Conservation (phyloP, 495 filamentous ascomycete species). For the Penicillium cosmopolitanum region DNA sequence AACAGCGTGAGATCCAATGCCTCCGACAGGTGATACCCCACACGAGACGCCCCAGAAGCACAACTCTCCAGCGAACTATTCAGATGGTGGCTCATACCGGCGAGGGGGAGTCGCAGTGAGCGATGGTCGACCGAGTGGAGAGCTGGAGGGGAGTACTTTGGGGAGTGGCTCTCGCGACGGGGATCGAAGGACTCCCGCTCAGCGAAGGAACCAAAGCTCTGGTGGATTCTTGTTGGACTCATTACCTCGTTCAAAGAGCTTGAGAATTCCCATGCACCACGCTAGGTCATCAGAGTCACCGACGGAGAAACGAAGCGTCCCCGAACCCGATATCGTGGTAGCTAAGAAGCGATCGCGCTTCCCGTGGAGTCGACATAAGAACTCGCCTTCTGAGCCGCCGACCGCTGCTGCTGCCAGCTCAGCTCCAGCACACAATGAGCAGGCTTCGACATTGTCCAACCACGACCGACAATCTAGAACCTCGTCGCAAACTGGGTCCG, state of each 20-base stretch:
- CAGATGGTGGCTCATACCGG: slow-evolving; percentile 26
- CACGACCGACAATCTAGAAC: slow-evolving; percentile 11
- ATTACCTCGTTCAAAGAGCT: slow-evolving; percentile 36
- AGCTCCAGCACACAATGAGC: slow-evolving; percentile 11
- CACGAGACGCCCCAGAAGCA: neutral
- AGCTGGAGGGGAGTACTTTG: slow-evolving; percentile 47
- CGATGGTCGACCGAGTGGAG: slow-evolving; percentile 37
- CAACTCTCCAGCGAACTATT: slow-evolving; percentile 4
- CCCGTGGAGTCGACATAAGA: slow-evolving; percentile 42
- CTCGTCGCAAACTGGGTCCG: slow-evolving; percentile 17
- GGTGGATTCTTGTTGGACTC: slow-evolving; percentile 53
- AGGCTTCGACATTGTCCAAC: slow-evolving; percentile 13
- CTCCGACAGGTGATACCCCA: slow-evolving; percentile 15
- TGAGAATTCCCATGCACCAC: slow-evolving; percentile 31
- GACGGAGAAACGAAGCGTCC: slow-evolving; percentile 37
- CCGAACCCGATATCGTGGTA: slow-evolving; percentile 36
- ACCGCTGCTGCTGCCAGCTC: slow-evolving; percentile 10
- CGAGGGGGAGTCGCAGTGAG: slow-evolving; percentile 31
- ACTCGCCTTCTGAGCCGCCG: slow-evolving; percentile 26
- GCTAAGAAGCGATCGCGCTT: slow-evolving; percentile 48
- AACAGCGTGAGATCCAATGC: slow-evolving; percentile 23
- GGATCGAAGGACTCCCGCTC: slow-evolving; percentile 29
- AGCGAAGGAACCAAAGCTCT: slow-evolving; percentile 42
- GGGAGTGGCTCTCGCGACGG: slow-evolving; percentile 46
- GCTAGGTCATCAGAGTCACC: slow-evolving; percentile 31